Conservation (phyloP, 2,329 filamentous ascomycete species). For the Sporothrix curviconia region DNA sequence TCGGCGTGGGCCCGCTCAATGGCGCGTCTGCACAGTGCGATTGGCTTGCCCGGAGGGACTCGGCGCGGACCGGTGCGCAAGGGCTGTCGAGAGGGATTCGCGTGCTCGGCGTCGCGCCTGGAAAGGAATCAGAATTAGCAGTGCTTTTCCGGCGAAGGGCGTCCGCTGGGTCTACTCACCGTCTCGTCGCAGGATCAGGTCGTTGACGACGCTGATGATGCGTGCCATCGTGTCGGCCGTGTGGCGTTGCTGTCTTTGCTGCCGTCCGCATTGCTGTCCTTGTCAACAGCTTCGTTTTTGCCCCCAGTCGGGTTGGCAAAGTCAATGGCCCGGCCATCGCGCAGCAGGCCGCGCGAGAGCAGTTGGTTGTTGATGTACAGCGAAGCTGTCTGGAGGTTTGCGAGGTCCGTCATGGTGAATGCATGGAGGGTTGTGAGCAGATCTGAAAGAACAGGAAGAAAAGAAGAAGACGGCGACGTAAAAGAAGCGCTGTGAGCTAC, state of each 20-base stretch:
- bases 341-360: slow-evolving; percentile 57
- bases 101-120: slow-evolving; percentile 88
- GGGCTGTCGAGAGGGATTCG: slow-evolving; percentile 71
- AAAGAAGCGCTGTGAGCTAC: no score
- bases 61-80: slow-evolving; percentile 69
- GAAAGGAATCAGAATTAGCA: no score
- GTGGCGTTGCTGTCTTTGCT: slow-evolving; percentile 5
- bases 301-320: slow-evolving; percentile 68
- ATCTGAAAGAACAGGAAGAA: not conserved
- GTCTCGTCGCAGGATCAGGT: slow-evolving; percentile 83
- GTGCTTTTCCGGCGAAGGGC: no score
- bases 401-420: slow-evolving; percentile 45
- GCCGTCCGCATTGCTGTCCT: slow-evolving; percentile 37
- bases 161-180: no score
- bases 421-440: not conserved
- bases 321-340: slow-evolving; percentile 68
- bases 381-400: slow-evolving; percentile 60
- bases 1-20: slow-evolving; percentile 49
- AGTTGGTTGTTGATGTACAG: slow-evolving; percentile 69
- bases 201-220: slow-evolving; percentile 90
- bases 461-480: not conserved
- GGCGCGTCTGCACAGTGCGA: slow-evolving; percentile 54
- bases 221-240: slow-evolving; percentile 56
- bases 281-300: slow-evolving; percentile 25
- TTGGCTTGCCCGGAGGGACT: slow-evolving; percentile 65